Percentiles rank a stretch among this genome's conserved stretches.
Conservation (phyloP, 805 yeast species). For the Saccharomycopsis sp. region DNA sequence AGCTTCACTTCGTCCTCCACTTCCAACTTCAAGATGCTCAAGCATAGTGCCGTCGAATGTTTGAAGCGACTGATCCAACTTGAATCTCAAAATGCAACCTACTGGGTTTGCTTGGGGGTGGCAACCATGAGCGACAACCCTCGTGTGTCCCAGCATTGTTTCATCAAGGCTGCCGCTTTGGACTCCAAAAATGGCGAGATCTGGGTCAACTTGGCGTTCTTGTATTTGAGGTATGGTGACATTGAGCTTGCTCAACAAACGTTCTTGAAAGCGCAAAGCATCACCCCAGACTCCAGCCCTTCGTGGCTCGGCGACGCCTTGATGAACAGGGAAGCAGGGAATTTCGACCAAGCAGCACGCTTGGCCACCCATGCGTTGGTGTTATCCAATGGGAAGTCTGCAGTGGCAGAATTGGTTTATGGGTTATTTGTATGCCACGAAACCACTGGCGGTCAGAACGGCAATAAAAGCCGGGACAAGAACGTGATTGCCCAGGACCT, state of each 20-base stretch:
- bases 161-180: slow-evolving; percentile 67
- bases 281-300: slow-evolving; percentile 64
- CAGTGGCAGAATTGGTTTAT: slow-evolving; percentile 62
- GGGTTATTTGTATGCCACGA: slow-evolving; percentile 47
- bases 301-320: slow-evolving; percentile 89
- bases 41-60: slow-evolving; percentile 43
- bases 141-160: slow-evolving; percentile 83
- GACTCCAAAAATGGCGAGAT: slow-evolving; percentile 57
- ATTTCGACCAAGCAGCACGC: slow-evolving; percentile 39
- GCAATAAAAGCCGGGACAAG: slow-evolving; percentile 46
- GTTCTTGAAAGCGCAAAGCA: slow-evolving; percentile 63
- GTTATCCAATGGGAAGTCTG: slow-evolving; percentile 64
- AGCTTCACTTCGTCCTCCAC: slow-evolving; percentile 30
- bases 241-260: slow-evolving; percentile 64
- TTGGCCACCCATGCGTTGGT: slow-evolving; percentile 72
- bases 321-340: slow-evolving; percentile 42
- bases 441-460: slow-evolving; percentile 32
- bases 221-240: slow-evolving; percentile 65
- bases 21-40: slow-evolving; percentile 22
- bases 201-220: slow-evolving; percentile 77
- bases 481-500: slow-evolving; percentile 47
- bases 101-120: slow-evolving; percentile 81
- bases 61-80: slow-evolving; percentile 61
- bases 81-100: slow-evolving; percentile 60
- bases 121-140: slow-evolving; percentile 58